Conservation (phyloP, 306 rosid genomes). For the Bauhinia variegata region DNA sequence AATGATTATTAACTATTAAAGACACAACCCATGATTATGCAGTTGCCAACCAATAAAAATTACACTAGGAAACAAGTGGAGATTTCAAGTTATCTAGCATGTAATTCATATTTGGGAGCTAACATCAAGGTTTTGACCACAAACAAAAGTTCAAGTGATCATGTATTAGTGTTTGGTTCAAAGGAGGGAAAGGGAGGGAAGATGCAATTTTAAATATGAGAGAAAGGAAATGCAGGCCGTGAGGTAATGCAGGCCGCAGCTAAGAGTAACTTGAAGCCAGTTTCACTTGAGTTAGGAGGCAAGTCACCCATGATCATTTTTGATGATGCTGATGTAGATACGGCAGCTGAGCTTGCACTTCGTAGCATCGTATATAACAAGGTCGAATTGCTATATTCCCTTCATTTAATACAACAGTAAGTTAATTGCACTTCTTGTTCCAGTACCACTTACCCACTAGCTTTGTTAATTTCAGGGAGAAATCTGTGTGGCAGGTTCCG, state of each 20-base stretch:
- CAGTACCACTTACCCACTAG: not conserved
- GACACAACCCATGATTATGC: not conserved
- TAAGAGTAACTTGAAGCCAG: slow-evolving; percentile 53
- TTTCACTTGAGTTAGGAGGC: slow-evolving; percentile 63
- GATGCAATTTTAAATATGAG: too few species aligned
- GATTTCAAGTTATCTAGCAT: too few species aligned
- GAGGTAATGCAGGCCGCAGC: slow-evolving; percentile 63
- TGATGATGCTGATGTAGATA: slow-evolving; percentile 53
- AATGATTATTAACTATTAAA: slow-evolving; percentile 15
- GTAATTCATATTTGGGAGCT: not conserved
- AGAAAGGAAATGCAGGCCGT: too few species aligned
- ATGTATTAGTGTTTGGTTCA: too few species aligned
- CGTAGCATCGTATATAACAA: slow-evolving; percentile 47
- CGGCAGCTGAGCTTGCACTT: slow-evolving; percentile 55
- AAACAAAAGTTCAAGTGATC: too few species aligned
- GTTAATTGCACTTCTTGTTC: not conserved
- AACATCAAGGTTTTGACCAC: too few species aligned
- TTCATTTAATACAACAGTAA: not conserved
- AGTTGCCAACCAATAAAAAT: not conserved
- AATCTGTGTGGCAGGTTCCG: slow-evolving; percentile 75
- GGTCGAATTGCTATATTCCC: slow-evolving; percentile 27
- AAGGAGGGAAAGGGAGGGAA: too few species aligned
- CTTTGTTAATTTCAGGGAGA: slow-evolving; percentile 63
- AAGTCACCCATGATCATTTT: slow-evolving; percentile 62
- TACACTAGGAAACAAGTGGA: too few species aligned